Percentiles rank a stretch among this genome's conserved stretches.
phyloP scores from a whole-genome alignment of 169 alveolate species.

The Plasmodium ovale region DNA sequence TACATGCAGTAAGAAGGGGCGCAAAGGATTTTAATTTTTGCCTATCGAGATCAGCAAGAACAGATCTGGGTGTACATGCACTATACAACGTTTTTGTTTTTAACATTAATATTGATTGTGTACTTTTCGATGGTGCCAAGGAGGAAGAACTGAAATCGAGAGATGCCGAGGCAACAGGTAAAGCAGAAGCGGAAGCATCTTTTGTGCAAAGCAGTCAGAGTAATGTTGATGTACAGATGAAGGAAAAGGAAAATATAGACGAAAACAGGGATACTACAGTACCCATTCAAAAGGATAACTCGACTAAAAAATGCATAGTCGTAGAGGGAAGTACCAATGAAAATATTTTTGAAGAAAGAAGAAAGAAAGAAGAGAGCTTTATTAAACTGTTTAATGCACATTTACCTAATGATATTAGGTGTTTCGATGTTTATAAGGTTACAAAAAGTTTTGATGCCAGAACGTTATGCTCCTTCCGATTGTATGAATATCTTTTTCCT shows the following conservation, averaged over 20 bases:
- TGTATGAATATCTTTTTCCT: conserved; percentile 87
- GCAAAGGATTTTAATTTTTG: conserved; percentile 69
- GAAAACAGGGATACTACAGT: not conserved
- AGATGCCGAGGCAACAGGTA: not conserved
- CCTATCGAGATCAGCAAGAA: conserved; percentile 89
- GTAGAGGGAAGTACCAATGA: not conserved
- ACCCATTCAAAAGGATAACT: not conserved
- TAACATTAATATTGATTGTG: conserved; percentile 74
- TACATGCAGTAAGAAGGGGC: conserved; percentile 83
- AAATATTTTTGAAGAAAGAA: conserved; percentile 30
- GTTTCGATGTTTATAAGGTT: conserved; percentile 84
- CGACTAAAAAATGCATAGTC: not conserved
- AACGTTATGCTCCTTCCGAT: conserved; percentile 88
- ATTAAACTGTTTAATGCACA: conserved; percentile 68
- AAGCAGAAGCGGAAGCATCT: not conserved
- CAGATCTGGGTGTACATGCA: conserved; percentile 92
- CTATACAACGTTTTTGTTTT: conserved; percentile 84
- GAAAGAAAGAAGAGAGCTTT: conserved; percentile 75
- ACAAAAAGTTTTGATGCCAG: conserved; percentile 90
- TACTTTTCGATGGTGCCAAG: not conserved
- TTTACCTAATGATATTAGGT: conserved; percentile 82
- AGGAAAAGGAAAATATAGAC: not conserved
- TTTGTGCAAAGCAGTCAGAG: not conserved
- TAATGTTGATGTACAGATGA: not conserved
- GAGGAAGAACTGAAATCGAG: not conserved